Conservation (phyloP, 768 basidiomycete genomes). For the Rubroboletus satanas region DNA sequence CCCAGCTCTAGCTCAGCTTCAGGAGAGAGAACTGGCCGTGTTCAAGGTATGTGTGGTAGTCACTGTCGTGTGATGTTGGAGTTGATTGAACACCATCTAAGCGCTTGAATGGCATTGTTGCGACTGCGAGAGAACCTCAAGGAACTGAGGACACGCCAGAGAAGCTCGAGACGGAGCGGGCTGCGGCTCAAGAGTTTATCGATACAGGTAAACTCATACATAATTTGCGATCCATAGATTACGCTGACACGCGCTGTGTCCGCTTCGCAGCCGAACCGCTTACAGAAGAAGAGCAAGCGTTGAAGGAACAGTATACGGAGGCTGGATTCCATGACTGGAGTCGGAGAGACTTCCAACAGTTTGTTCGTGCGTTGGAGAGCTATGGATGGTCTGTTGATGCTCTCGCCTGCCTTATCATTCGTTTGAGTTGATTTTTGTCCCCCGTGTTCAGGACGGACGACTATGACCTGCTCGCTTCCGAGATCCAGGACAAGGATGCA, state of each 20-base stretch:
- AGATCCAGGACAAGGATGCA: conserved; percentile 79
- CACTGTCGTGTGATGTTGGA: background rate
- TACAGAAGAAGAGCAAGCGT: conserved; percentile 79
- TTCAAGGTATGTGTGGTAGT: conserved; percentile 50
- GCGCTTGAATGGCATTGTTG: conserved; percentile 65
- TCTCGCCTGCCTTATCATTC: background rate
- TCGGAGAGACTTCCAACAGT: conserved; percentile 89
- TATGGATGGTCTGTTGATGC: conserved; percentile 67
- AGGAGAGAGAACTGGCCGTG: conserved; percentile 82
- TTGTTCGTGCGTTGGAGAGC: conserved; percentile 71
- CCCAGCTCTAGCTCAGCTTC: conserved; percentile 68
- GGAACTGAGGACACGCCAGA: conserved; percentile 79
- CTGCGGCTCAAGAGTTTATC: conserved; percentile 79
- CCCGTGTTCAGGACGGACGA: conserved; percentile 50
- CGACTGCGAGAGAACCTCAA: conserved; percentile 59
- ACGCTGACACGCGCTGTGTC: background rate
- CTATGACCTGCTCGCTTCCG: conserved; percentile 66
- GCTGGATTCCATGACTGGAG: conserved; percentile 91
- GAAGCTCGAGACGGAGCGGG: conserved; percentile 75
- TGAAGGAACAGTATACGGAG: conserved; percentile 73
- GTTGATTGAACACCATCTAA: conserved; percentile 20
- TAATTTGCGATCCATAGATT: background rate
- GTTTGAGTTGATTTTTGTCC: background rate
- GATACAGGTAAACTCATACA: conserved; percentile 57
- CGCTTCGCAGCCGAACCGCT: conserved; percentile 74